phyloP scores from a whole-genome alignment of 352 stramenopile species.

The Globisporangium spinosum region DNA sequence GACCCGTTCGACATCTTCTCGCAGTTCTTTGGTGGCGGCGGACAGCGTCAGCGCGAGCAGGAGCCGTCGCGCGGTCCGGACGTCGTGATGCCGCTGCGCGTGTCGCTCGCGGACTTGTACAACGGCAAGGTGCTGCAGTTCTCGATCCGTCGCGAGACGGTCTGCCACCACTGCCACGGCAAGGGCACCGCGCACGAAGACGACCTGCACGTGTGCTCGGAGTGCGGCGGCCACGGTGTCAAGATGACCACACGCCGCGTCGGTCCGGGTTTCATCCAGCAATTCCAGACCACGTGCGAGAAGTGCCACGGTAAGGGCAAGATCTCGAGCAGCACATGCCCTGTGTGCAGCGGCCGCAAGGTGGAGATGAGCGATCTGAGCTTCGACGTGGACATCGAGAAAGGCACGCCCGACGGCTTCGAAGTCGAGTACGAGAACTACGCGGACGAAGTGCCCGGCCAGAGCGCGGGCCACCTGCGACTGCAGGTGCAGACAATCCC shows the following conservation, averaged over 20 bases:
- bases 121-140: slow-evolving; percentile 94
- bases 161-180: slow-evolving; percentile 94
- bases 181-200: slow-evolving; percentile 88
- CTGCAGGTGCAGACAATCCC: slow-evolving; percentile 87
- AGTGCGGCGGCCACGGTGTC: slow-evolving; percentile 93
- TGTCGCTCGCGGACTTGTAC: slow-evolving; percentile 97
- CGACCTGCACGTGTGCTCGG: slow-evolving; percentile 85
- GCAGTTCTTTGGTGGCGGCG: slow-evolving; percentile 65
- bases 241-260: slow-evolving; percentile 81
- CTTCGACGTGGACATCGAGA: slow-evolving; percentile 95
- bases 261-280: slow-evolving; percentile 78
- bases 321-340: slow-evolving; percentile 91
- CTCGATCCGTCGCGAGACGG: slow-evolving; percentile 89
- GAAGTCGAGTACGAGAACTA: slow-evolving; percentile 93
- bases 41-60: slow-evolving; percentile 33
- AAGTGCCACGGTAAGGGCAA: slow-evolving; percentile 93
- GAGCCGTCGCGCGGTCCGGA: slow-evolving; percentile 66
- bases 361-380: slow-evolving; percentile 92
- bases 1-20: slow-evolving; percentile 82
- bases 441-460: slow-evolving; percentile 84
- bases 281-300: slow-evolving; percentile 85
- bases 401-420: slow-evolving; percentile 92
- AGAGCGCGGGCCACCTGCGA: slow-evolving; percentile 91
- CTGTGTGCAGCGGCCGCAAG: slow-evolving; percentile 77
- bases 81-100: slow-evolving; percentile 85